Evolutionary conservation across 495 filamentous ascomycete genomes (phyloP), one percentile per base, ranked within the genome.

Genomic region (Cercophora scortea): DNA sequence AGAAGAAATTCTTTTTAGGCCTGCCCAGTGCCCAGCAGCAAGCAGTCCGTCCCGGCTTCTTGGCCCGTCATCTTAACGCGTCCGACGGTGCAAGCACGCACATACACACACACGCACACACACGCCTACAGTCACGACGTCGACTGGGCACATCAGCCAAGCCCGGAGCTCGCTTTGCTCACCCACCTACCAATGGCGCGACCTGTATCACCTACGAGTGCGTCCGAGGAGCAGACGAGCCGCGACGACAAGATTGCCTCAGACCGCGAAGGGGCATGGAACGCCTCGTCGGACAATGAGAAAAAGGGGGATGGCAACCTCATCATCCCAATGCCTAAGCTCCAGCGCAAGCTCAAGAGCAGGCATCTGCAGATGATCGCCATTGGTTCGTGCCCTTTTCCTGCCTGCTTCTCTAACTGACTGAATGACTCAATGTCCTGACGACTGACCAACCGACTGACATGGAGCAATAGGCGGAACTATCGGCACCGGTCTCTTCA

Each of bases 401-500:
- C 3, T 10, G 8, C 13, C 17, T 40, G n/a, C 38, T 7, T 40
- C 38, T 11, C n/a, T 15, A 3, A 11, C 10, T 40, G 10, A 1
- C 4, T 9, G 35, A 41, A n/a, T 8, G 9, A 42, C 8, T 7
- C 6, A 12, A 9, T 15, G 13, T 6, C 9, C 19, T 4, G 42
- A 45, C 17, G 32, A 13, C 13, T n/a, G 36, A 12, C 34, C 36
- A 25, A 51, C 40, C 32, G 6, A 43, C 38, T n/a, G 12, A 7
- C n/a, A 13, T 17, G 10, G 38, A 40, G 10, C n/a, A 15, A 40
- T 13, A 44, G 86, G 86, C 58, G 85, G 85, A 46, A 85, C 85
- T 16, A 85, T 90, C 58, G 87, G 86, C 12, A 90, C 86, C 4
- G 86, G 85, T 44, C 71, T 90, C 39, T 90, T 90, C 71, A 69